Evolutionary conservation across 257 asterid genomes (phyloP).

Genomic region (Capsicum rhomboideum): DNA sequence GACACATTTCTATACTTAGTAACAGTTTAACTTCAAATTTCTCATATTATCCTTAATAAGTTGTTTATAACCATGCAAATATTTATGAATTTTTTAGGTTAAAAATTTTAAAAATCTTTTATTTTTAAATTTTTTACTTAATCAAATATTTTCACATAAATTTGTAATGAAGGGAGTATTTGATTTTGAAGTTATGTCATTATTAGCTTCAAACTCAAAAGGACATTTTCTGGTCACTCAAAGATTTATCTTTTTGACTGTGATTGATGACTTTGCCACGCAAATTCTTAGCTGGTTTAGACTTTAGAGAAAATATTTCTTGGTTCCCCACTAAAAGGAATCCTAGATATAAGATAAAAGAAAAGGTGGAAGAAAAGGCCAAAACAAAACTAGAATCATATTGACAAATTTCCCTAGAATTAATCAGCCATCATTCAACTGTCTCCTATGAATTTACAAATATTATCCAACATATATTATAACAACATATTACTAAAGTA

Average conservation of each 20-base stretch:
- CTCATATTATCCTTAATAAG: too few relatives aligned
- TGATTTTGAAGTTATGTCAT: background rate
- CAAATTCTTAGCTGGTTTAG: conserved; percentile 38
- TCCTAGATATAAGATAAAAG: background rate
- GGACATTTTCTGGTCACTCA: conserved; percentile 11
- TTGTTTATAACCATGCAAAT: too few relatives aligned
- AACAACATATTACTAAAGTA: background rate
- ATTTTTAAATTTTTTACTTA: too few relatives aligned
- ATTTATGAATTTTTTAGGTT: too few relatives aligned
- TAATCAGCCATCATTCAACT: background rate
- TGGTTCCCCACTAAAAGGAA: conserved; percentile 1
- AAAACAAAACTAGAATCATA: conserved; percentile 23
- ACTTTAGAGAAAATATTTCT: conserved; percentile 40
- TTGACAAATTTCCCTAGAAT: conserved; percentile 39
- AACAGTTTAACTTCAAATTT: too few relatives aligned
- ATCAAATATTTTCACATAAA: too few relatives aligned
- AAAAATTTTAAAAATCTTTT: too few relatives aligned
- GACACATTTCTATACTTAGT: too few relatives aligned
- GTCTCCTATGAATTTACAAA: background rate
- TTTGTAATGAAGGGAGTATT: too few relatives aligned
- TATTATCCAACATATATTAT: too few relatives aligned
- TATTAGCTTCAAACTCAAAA: background rate
- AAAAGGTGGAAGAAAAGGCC: conserved; percentile 23
- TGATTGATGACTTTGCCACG: conserved; percentile 28
- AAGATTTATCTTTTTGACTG: conserved; percentile 15